A percentile compares a stretch with the other conserved stretches of the same genome.
Conservation (phyloP, 441 rosid genomes). For the Daphne laureola region DNA sequence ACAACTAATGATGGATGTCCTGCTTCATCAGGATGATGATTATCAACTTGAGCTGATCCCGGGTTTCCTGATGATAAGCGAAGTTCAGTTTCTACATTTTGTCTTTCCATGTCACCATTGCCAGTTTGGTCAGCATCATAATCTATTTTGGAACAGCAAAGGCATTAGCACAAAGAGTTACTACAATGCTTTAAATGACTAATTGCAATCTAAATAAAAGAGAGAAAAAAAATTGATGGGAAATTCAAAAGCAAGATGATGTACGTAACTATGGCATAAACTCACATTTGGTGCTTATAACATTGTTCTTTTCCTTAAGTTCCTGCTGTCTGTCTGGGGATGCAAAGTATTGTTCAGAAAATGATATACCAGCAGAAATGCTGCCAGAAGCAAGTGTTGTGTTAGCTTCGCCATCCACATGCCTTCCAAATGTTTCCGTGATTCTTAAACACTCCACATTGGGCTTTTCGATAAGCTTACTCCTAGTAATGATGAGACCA, state of each 20-base stretch:
- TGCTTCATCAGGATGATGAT: conserved; percentile 9
- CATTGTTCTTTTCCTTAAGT: conserved; percentile 8
- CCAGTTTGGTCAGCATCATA: conserved; percentile 8
- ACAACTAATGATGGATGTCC: conserved; percentile 5
- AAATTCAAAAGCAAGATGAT: background rate
- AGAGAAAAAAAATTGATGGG: background rate
- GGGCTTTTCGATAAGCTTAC: conserved; percentile 8
- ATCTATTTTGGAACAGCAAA: conserved; percentile 19
- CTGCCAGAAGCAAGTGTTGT: conserved; percentile 8
- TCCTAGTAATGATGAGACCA: too few species aligned
- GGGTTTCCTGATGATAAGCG: conserved; percentile 7
- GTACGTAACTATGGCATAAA: conserved; percentile 2
- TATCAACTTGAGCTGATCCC: conserved; percentile 6
- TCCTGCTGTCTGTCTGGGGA: conserved; percentile 20
- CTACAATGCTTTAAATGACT: background rate
- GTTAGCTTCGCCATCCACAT: conserved; percentile 16
- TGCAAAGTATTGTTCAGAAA: conserved; percentile 15
- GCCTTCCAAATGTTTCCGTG: conserved; percentile 6
- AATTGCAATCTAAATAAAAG: background rate
- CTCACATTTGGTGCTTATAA: conserved; percentile 17
- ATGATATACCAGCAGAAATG: conserved; percentile 1
- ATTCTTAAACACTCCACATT: conserved; percentile 6
- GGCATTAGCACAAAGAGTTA: background rate
- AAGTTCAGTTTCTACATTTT: conserved; percentile 10
- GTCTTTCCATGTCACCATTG: conserved; percentile 17